phyloP scores from a whole-genome alignment of 352 stramenopile genomes.

The Sclerospora graminicola region DNA sequence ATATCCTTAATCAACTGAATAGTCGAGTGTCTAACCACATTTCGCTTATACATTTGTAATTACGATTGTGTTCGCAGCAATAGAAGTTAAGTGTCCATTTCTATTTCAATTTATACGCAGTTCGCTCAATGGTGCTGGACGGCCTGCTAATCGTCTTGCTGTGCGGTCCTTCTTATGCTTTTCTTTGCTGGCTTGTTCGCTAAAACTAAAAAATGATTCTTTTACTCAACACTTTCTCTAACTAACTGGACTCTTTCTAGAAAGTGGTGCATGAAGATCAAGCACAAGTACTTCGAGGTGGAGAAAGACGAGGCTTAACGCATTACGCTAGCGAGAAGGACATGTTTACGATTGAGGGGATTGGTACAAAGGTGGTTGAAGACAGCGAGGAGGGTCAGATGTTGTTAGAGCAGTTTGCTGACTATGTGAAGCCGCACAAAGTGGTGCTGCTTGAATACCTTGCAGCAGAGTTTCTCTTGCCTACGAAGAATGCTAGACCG shows the following conservation, averaged over 20 bases:
- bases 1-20: too few relatives aligned
- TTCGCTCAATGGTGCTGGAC: conserved; percentile 62
- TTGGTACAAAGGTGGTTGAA: too few relatives aligned
- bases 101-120: too few relatives aligned
- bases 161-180: conserved; percentile 38
- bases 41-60: too few relatives aligned
- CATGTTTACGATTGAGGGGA: conserved; percentile 30
- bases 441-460: conserved; percentile 12
- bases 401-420: too few relatives aligned
- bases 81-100: too few relatives aligned
- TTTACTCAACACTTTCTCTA: too few relatives aligned
- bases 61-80: too few relatives aligned
- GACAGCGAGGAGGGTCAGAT: too few relatives aligned
- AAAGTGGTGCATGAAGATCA: conserved; percentile 26
- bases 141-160: conserved; percentile 43
- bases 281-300: conserved; percentile 23
- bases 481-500: conserved; percentile 59
- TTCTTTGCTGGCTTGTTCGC: conserved; percentile 58
- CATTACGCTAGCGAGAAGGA: conserved; percentile 57
- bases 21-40: too few relatives aligned
- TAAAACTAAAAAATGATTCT: conserved; percentile 12
- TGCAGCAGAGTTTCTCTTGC: conserved; percentile 14
- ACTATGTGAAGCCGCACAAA: too few relatives aligned
- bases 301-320: conserved; percentile 40
- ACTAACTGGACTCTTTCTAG: too few relatives aligned